Evolutionary conservation across 1,284 basidiomycete genomes (phyloP), one percentile per base, ranked within the genome.

Genomic region (Vanrija pseudolonga): DNA sequence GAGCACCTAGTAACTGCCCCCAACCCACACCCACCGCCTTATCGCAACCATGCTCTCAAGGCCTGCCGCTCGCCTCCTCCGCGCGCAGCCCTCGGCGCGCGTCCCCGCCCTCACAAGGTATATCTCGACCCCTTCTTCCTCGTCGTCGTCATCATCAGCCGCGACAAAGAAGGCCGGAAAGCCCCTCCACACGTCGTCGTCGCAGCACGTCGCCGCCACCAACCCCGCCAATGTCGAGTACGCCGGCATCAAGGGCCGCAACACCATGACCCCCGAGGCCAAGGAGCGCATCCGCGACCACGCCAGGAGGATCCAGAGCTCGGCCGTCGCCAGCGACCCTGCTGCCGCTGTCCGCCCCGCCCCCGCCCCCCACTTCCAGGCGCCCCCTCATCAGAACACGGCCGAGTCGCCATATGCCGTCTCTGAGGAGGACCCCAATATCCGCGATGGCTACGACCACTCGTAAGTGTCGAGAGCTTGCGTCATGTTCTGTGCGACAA

Each of bases 251-350:
- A 52, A 62, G 45, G 67, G 69, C 37, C 55, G 54, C 48, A 69
- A 67, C 28, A 32, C 32, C 32, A 72, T 76, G 37, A 66, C 61
- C n/a, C 58, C 74, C 36, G 78, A 79, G 53, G 77, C 74, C 37
- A 77, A 77, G 64, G 67, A 67, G 44, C 84, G 88, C 73, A 85
- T 90, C 47, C 78, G 83, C 64, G 87, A 88, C 67, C 84, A 81
- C 70, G 78, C 79, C 14, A 69, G 82, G 63, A 80, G 83, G 64
- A 82, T 90, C 67, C 87, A 86, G 73, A 83, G 83, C 60, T 82
- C 85, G 14, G 82, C 85, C 12, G 71, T 78, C n/a, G 77, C 72
- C 26, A 71, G 72, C 56, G 85, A 85, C 50, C 78, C 80, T 39
- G 79, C 85, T 46, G 82, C 82, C n/a, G 74, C 82, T 78, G 80